Conservation (phyloP, 306 rosid species). For the Corylus heterophylla region DNA sequence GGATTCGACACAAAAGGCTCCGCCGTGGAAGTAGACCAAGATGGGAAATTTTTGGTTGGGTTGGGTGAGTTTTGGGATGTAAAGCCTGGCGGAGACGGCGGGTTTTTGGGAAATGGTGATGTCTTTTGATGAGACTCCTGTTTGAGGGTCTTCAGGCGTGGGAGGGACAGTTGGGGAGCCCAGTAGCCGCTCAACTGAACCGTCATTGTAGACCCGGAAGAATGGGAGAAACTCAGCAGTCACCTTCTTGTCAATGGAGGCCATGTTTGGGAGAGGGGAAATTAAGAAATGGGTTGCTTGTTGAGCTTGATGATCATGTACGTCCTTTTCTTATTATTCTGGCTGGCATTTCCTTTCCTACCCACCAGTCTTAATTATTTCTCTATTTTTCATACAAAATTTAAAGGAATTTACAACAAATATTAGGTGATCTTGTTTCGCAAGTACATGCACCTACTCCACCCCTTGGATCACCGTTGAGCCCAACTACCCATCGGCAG, state of each 20-base stretch:
- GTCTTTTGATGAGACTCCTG: constrained; percentile 21
- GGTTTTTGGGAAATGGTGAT: constrained; percentile 18
- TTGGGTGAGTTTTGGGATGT: constrained; percentile 27
- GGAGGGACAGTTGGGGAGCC: constrained; percentile 30
- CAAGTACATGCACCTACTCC: too few relatives aligned
- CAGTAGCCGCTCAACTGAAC: constrained; percentile 24
- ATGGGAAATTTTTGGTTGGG: constrained; percentile 33
- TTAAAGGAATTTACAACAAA: too few relatives aligned
- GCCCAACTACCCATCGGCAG: too few relatives aligned
- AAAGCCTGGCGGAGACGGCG: constrained; percentile 28
- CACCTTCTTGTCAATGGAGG: constrained; percentile 1
- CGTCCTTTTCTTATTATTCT: too few relatives aligned
- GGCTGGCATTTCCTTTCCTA: too few relatives aligned
- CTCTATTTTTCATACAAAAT: too few relatives aligned
- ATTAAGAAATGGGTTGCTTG: background rate
- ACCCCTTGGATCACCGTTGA: too few relatives aligned
- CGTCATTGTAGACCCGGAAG: constrained; percentile 29
- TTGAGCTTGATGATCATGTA: too few relatives aligned
- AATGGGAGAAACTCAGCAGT: background rate
- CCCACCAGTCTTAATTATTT: too few relatives aligned
- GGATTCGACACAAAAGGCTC: constrained; percentile 45
- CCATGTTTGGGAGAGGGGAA: background rate
- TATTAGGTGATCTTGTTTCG: too few relatives aligned
- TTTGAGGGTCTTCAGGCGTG: constrained; percentile 10
- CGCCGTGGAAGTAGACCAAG: constrained; percentile 40